phyloP scores from a whole-genome alignment of 768 basidiomycete species.

The Podaxis sp. region DNA sequence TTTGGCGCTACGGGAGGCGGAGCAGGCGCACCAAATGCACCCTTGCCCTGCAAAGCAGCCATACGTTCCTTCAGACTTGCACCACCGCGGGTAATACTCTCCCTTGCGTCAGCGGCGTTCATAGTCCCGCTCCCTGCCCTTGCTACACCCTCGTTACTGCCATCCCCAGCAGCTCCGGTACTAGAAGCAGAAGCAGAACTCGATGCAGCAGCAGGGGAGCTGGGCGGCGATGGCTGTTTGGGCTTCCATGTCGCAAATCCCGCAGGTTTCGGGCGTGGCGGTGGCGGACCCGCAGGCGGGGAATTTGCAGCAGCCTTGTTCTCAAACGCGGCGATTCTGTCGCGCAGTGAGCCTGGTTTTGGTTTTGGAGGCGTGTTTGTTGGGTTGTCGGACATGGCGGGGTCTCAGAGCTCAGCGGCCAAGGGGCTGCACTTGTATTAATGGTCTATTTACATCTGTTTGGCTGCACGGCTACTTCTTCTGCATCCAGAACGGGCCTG shows the following conservation, averaged over 20 bases:
- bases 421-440: not conserved
- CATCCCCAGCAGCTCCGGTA: conserved; percentile 21
- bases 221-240: conserved; percentile 50
- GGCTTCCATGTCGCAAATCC: conserved; percentile 71
- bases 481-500: conserved; percentile 20
- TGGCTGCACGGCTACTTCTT: conserved; percentile 2
- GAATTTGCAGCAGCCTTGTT: conserved; percentile 45
- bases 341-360: conserved; percentile 77
- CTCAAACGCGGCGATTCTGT: conserved; percentile 89
- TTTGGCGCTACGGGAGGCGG: conserved; percentile 47
- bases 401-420: not conserved
- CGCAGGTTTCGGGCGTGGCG: conserved; percentile 66
- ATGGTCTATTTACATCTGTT: conserved; percentile 2
- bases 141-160: conserved; percentile 25
- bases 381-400: conserved; percentile 54
- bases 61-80: conserved; percentile 90
- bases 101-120: conserved; percentile 86
- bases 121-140: conserved; percentile 39
- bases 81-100: conserved; percentile 69
- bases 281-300: conserved; percentile 39
- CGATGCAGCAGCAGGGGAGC: conserved; percentile 27
- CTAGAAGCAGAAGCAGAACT: conserved; percentile 19
- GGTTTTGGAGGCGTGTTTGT: conserved; percentile 52
- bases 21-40: conserved; percentile 66
- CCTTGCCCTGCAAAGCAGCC: conserved; percentile 87